Conservation (phyloP, 2,329 filamentous ascomycete genomes). For the Falciphora oryzae region DNA sequence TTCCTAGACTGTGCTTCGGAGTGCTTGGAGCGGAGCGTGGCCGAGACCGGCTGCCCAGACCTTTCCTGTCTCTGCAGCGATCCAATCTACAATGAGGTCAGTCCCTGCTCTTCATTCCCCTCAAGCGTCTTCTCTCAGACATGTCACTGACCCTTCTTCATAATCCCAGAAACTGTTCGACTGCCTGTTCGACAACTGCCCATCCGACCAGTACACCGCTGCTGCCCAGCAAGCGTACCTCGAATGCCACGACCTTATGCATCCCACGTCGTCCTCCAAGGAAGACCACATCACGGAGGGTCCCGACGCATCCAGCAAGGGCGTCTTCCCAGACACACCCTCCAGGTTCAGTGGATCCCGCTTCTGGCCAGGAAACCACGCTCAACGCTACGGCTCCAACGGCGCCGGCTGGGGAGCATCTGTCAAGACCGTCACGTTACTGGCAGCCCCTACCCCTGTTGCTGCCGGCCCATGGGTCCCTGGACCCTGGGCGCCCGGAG, state of each 20-base stretch:
- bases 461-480: neutral
- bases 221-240: conserved; percentile 2
- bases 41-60: conserved; percentile 6
- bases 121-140: neutral
- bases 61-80: conserved; percentile 7
- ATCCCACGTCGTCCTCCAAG: neutral
- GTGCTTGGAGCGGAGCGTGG: conserved; percentile 3
- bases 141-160: neutral
- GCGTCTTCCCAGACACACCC: neutral
- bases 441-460: neutral
- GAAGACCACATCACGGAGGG: neutral
- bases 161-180: conserved; percentile 2
- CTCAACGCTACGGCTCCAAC: conserved; percentile 1
- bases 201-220: neutral
- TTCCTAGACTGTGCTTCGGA: neutral
- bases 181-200: conserved; percentile 10
- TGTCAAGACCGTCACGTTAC: neutral
- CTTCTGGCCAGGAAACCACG: neutral
- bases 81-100: conserved; percentile 4
- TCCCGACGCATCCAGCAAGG: neutral
- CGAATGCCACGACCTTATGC: neutral
- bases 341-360: neutral
- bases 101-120: neutral
- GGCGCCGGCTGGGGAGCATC: neutral
- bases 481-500: neutral